Evolutionary conservation across 768 basidiomycete species (phyloP), one percentile per base, ranked within the genome.

Genomic region (Crepidotus variabilis): DNA sequence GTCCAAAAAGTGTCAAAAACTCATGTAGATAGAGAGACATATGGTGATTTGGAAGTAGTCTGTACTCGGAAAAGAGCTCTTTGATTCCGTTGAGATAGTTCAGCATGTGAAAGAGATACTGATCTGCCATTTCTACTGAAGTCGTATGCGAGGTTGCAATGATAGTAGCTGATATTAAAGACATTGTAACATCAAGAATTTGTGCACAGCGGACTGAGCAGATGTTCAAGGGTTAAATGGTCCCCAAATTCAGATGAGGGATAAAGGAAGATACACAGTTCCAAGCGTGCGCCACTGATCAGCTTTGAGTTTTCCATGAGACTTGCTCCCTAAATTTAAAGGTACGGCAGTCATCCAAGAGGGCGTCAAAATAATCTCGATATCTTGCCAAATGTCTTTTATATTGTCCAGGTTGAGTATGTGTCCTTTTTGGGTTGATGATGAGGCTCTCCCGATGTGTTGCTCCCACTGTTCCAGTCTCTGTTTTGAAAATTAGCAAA

Each of bases 1-100:
- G 55, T 14, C 56, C 61, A 82, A 81, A 58, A 72, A 78, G 22
- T 78, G 72, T 71, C 77, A 82, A 63, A 67, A 74, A 57, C 77
- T 82, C 66, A 71, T 34, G n/a, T 1, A 63, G n/a, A 21, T 63
- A 60, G 6, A 63, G 60, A 5, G 59, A 6, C 45, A 48, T 52
- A 23, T 61, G 57, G 21, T 59, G 57, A 23, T 55, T 57, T 1
- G 56, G 60, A 33, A 35, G 22, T 13, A 61, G 51, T 5, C 57
- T 45, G 6, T 55, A 60, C n/a, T 52, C 48, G 5, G 61, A 59
- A 43, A 47, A 57, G 7, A 61, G 62, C 21, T 56, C 45, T 8
- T 49, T 46, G 14, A 63, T 23, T 1, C 47, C 50, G 9, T 48
- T n/a, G 9, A 63, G 45, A 35, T 61, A 63, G 0, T 18, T 10